Evolutionary conservation across 108 stramenopile species (phyloP), one percentile per base, ranked within the genome.

Genomic region (Asterionellopsis glacialis): DNA sequence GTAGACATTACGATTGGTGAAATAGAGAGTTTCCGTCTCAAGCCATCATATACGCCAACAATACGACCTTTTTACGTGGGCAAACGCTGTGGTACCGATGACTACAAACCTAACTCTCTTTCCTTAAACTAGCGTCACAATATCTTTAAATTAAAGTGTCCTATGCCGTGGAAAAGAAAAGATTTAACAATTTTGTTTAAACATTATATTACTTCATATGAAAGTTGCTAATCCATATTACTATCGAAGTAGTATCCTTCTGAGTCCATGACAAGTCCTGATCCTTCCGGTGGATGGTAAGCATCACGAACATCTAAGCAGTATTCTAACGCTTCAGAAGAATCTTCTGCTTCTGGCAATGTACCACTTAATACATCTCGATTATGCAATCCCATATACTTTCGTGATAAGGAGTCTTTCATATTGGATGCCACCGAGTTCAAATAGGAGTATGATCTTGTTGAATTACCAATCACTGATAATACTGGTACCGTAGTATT

Each of bases 301-400:
- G 72, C 61, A 76, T 88, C 90, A 1, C 77, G 73, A 44, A 88
- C 57, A 23, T 86, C 70, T 11, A 67, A 68, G 48, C 82, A 82
- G 27, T 62, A 58, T 59, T 84, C 82, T 52, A 84, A 38, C 22
- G 87, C 82, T 18, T 88, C 85, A 21, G 82, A 77, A 54, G 80
- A 85, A 70, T 91, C 87, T 64, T 91, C 90, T 11, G 55, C 55
- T 51, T 88, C 90, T 48, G 90, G 90, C 11, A 82, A 43, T 0
- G 83, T 55, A 11, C 87, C 90, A 48, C 72, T 72, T 70, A 76
- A 68, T 15, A 75, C 67, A 68, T 91, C 87, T 23, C 85, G 78
- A 56, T 74, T 65, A 27, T 77, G 66, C 50, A 68, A 88, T 0
- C 87, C 90, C 42, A 61, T 64, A 50, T 69, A 75, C 11, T 55